A percentile compares a stretch with the other conserved stretches of the same genome.
Conservation (phyloP, 192 early-diverging fungal genomes). For the Podochytrium sp. region DNA sequence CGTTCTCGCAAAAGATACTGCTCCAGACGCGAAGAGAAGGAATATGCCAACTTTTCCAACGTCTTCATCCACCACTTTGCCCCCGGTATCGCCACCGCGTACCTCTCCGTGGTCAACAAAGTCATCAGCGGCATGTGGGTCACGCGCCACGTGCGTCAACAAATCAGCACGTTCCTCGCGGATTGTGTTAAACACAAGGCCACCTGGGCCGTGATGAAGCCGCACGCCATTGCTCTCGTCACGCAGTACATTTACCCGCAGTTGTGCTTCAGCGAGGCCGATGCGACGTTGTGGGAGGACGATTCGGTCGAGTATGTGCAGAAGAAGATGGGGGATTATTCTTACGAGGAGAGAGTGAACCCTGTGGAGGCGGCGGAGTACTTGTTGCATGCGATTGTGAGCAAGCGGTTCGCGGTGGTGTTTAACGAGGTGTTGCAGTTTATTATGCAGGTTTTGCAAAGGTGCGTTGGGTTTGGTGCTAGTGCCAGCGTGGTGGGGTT, state of each 20-base stretch:
- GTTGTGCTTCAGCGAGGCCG: slow-evolving; percentile 83
- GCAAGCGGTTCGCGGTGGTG: slow-evolving; percentile 75
- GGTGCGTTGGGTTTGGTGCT: background rate
- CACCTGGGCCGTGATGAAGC: slow-evolving; percentile 90
- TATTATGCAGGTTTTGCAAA: slow-evolving; percentile 65
- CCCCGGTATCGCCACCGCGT: slow-evolving; percentile 85
- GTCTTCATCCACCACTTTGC: slow-evolving; percentile 89
- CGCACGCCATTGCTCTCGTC: slow-evolving; percentile 79
- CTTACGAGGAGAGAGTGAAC: slow-evolving; percentile 78
- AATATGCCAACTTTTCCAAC: slow-evolving; percentile 70
- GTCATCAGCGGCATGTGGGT: slow-evolving; percentile 75
- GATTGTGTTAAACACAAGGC: slow-evolving; percentile 86
- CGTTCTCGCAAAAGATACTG: slow-evolving; percentile 20
- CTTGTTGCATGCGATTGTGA: slow-evolving; percentile 79
- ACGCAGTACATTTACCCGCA: slow-evolving; percentile 92
- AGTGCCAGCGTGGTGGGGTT: background rate
- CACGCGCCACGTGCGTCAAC: slow-evolving; percentile 69
- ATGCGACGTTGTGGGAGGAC: slow-evolving; percentile 89
- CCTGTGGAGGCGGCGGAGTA: slow-evolving; percentile 72
- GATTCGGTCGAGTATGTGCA: slow-evolving; percentile 91
- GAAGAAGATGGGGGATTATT: slow-evolving; percentile 58
- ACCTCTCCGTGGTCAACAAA: slow-evolving; percentile 80
- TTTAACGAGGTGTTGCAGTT: slow-evolving; percentile 81
- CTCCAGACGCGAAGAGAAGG: slow-evolving; percentile 29
- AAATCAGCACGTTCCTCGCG: slow-evolving; percentile 75